Percentiles rank a stretch among this genome's conserved stretches.
These are phyloP conservation scores for Colletotrichum sp. DNA, from an alignment of 2,329 filamentous ascomycete genomes.

Conservation along the genomic window DNA sequence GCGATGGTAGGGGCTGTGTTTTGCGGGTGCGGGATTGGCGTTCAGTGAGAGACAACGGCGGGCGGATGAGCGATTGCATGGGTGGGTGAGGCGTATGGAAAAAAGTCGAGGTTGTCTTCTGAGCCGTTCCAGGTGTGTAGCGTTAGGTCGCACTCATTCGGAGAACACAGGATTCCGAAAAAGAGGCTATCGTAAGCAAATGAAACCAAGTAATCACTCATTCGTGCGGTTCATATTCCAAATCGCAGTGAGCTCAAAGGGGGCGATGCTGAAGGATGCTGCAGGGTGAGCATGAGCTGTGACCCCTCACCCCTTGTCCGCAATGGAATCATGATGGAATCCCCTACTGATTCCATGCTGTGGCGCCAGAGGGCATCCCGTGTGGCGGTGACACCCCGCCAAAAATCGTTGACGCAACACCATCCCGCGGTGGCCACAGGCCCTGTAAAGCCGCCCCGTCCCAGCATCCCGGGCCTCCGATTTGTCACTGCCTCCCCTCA, in stretches of 20 bases:
- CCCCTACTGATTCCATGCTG: constrained; percentile 3
- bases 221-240: not conserved
- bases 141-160: not conserved
- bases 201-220: not conserved
- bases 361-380: not conserved
- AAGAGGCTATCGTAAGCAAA: not conserved
- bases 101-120: not conserved
- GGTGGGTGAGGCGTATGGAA: not conserved
- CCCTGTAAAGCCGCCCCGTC: not conserved
- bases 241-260: not conserved
- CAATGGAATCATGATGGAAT: constrained; percentile 9
- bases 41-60: not conserved
- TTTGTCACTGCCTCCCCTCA: constrained; percentile 11
- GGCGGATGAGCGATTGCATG: not conserved
- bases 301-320: not conserved
- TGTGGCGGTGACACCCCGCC: constrained; percentile 10
- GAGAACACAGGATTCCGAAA: not conserved
- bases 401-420: constrained; percentile 20
- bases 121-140: not conserved
- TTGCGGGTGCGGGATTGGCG: not conserved
- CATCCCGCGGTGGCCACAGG: not conserved
- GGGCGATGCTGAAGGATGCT: not conserved
- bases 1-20: not conserved
- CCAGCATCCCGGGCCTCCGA: not conserved
- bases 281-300: not conserved